Evolutionary conservation across 1,139 yeast species (phyloP).

Genomic region (Magnusiomyces ingens): DNA sequence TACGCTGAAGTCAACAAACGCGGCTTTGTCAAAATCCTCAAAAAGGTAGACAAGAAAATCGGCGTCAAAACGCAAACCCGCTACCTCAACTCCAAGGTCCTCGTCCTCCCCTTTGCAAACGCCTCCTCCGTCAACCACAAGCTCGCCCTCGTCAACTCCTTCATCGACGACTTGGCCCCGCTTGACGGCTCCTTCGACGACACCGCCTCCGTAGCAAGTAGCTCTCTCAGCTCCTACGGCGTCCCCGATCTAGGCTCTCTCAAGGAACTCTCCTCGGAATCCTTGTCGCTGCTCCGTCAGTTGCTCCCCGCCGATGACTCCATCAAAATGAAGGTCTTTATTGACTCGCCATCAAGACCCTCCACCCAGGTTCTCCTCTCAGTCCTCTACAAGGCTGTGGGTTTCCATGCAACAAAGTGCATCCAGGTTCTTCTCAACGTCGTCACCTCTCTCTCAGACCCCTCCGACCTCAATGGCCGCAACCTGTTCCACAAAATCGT

Average conservation of each 20-base stretch:
- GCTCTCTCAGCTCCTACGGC: neutral
- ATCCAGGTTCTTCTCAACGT: constrained; percentile 48
- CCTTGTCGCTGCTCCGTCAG: constrained; percentile 1
- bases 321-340: constrained; percentile 21
- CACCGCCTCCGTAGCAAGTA: neutral
- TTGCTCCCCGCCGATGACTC: constrained; percentile 26
- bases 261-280: neutral
- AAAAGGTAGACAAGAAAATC: constrained; percentile 82
- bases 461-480: constrained; percentile 70
- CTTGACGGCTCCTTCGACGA: neutral
- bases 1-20: constrained; percentile 88
- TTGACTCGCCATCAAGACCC: constrained; percentile 7
- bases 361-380: constrained; percentile 35
- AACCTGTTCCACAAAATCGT: constrained; percentile 81
- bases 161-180: constrained; percentile 42
- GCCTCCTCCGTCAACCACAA: constrained; percentile 51
- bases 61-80: constrained; percentile 61
- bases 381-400: constrained; percentile 58
- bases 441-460: constrained; percentile 49
- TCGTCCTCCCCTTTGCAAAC: constrained; percentile 67
- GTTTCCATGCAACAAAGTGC: constrained; percentile 45
- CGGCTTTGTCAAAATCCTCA: constrained; percentile 82
- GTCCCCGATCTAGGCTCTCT: neutral
- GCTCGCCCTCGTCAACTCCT: constrained; percentile 49
- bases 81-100: constrained; percentile 63